phyloP scores from a whole-genome alignment of 1,139 yeast genomes.

The Geotrichum candidum region DNA sequence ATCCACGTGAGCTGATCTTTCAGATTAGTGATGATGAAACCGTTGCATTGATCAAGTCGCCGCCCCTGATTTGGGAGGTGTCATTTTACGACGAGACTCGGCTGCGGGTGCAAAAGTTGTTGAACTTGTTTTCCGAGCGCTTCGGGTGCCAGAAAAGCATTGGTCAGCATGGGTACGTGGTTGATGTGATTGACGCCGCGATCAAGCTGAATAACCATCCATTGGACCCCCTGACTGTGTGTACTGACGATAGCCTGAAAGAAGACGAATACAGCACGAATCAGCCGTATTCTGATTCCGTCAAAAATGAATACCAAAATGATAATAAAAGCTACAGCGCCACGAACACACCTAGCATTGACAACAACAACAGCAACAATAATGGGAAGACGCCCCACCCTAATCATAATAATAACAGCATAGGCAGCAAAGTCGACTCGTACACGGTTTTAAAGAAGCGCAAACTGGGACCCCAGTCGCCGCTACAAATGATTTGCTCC shows the following conservation, averaged over 20 bases:
- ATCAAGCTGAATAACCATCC: constrained; percentile 7
- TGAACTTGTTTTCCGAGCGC: neutral
- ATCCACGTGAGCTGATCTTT: constrained; percentile 47
- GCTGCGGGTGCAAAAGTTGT: neutral
- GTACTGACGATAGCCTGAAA: neutral
- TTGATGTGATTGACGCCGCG: constrained; percentile 10
- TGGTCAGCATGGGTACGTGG: constrained; percentile 9
- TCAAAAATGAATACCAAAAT: neutral
- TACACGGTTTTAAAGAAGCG: constrained; percentile 4
- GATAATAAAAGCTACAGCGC: neutral
- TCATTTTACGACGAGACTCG: constrained; percentile 15
- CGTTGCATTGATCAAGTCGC: constrained; percentile 13
- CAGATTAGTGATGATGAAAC: constrained; percentile 41
- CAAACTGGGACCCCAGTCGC: constrained; percentile 13
- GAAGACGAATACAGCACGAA: neutral
- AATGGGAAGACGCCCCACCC: neutral
- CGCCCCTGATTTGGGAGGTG: constrained; percentile 15
- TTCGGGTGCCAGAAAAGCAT: constrained; percentile 1
- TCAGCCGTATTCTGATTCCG: neutral
- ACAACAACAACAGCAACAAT: neutral
- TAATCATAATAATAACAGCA: neutral
- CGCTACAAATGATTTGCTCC: constrained; percentile 13
- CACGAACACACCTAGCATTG: neutral
- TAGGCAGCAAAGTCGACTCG: neutral
- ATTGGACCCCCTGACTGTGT: constrained; percentile 4